Evolutionary conservation across 371 early-diverging fungal species (phyloP).

Genomic region (Apophysomyces ossiformis): DNA sequence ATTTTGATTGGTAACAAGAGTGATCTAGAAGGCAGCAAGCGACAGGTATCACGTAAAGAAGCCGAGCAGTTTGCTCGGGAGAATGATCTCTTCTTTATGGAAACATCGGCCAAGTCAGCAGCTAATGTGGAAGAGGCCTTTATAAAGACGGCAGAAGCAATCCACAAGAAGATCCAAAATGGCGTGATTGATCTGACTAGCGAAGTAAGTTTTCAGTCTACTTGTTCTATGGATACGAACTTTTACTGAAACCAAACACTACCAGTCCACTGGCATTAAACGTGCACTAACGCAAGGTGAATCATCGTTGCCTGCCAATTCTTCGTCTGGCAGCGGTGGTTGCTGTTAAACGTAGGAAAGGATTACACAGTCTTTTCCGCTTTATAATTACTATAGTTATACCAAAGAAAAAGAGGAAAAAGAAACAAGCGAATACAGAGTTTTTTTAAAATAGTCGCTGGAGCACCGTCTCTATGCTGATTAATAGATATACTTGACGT

Average conservation of each 20-base stretch:
- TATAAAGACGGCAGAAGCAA: conserved; percentile 46
- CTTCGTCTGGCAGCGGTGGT: conserved; percentile 44
- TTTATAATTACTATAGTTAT: too few relatives aligned
- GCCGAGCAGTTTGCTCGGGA: conserved; percentile 88
- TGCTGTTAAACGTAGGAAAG: conserved; percentile 37
- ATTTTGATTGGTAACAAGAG: conserved; percentile 96
- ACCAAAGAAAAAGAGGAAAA: neutral
- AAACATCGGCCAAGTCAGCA: conserved; percentile 94
- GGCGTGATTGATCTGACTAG: conserved; percentile 50
- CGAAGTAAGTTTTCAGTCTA: conserved; percentile 32
- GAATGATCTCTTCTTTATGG: conserved; percentile 87
- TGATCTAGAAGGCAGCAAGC: conserved; percentile 79
- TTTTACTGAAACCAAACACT: neutral
- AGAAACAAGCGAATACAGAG: neutral
- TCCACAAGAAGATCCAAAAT: conserved; percentile 48
- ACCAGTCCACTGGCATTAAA: conserved; percentile 52
- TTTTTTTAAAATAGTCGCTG: too few relatives aligned
- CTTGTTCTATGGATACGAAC: neutral
- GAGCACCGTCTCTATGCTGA: too few relatives aligned
- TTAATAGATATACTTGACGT: too few relatives aligned
- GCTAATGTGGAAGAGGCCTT: conserved; percentile 85
- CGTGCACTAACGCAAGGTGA: conserved; percentile 49
- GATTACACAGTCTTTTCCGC: neutral
- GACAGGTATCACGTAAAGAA: conserved; percentile 87
- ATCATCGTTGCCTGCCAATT: conserved; percentile 50